Evolutionary conservation across 805 yeast genomes (phyloP).

Genomic region (Metschnikowia aberdeeniae): DNA sequence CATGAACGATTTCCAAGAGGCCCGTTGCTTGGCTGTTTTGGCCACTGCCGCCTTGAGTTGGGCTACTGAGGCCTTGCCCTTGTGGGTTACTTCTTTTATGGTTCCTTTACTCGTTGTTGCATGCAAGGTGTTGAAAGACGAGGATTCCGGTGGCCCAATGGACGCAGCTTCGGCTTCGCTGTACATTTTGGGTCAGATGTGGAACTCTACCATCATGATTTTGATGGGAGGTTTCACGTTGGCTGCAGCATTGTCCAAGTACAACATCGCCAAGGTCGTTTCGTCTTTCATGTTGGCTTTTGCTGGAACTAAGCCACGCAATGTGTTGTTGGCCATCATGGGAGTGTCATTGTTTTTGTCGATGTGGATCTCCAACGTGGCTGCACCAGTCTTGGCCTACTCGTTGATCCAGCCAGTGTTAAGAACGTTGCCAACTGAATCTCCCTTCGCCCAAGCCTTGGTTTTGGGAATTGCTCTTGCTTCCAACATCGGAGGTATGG

Average conservation of each 20-base stretch:
- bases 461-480: constrained; percentile 91
- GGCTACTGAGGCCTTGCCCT: constrained; percentile 95
- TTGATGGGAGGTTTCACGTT: constrained; percentile 90
- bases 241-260: constrained; percentile 92
- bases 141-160: constrained; percentile 45
- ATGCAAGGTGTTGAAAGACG: constrained; percentile 61
- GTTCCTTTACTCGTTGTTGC: constrained; percentile 79
- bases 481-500: constrained; percentile 93
- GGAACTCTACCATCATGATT: constrained; percentile 91
- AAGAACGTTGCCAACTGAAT: constrained; percentile 74
- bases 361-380: constrained; percentile 96
- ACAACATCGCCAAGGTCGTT: constrained; percentile 79
- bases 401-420: constrained; percentile 88
- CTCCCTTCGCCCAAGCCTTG: constrained; percentile 76
- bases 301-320: constrained; percentile 83
- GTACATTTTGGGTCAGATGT: constrained; percentile 81
- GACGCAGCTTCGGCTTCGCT: constrained; percentile 67
- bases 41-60: constrained; percentile 80
- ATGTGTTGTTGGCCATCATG: constrained; percentile 78
- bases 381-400: constrained; percentile 91
- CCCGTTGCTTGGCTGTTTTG: constrained; percentile 68
- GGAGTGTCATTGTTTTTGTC: constrained; percentile 78
- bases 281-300: constrained; percentile 77
- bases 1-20: constrained; percentile 34
- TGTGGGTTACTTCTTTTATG: constrained; percentile 81